Base-by-base conservation (phyloP, 805 yeast genomes). In the Starmera dryadoides region DNA sequence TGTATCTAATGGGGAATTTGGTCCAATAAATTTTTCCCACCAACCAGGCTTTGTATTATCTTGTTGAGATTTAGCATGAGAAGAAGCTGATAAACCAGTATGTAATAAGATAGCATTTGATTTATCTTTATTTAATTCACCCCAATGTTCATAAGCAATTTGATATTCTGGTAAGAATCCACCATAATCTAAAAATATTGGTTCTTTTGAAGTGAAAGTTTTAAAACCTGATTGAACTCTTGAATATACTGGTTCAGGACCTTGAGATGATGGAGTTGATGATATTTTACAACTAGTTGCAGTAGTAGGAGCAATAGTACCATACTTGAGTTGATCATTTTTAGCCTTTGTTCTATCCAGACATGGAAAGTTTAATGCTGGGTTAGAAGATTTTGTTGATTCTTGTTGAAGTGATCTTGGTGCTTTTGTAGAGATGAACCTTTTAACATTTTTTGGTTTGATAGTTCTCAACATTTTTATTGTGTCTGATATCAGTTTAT, bases 21-120 rank as follows among this genome's bases (percentile, higher is more conserved):
- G 86, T 0, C 97, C 97, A 38, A 89, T 86, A 60, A 88, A 88
- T 42, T 78, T 73, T 55, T 89, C 96, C 97, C 97, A 89, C 97
- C 97, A 89, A 14, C 97, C 97, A 5, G 79, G 77, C 44, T 75
- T 73, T 6, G 75, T 58, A 57, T 88, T 88, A 23, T 72, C 66
- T 0, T 68, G 64, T 43, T 85, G 93, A 3, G 95, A 85, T 52
- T 77, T 83, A 9, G 96, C 97, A 64, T 89, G 97, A 2, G 96
- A 86, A 0, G 95, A 85, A 0, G 96, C 96, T 0, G 95, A 85
- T 16, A 89, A 69, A 0, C 97, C 97, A 1, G 97, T 89, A 53
- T 89, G 96, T 9, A 89, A 62, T 29, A 89, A 66, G 17, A 89
- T 75, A 11, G 88, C 84, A 55, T 89, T 89, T 17, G 83, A 75